Evolutionary conservation across 139 green algal species (phyloP).

Genomic region (Klebsormidium nitens): DNA sequence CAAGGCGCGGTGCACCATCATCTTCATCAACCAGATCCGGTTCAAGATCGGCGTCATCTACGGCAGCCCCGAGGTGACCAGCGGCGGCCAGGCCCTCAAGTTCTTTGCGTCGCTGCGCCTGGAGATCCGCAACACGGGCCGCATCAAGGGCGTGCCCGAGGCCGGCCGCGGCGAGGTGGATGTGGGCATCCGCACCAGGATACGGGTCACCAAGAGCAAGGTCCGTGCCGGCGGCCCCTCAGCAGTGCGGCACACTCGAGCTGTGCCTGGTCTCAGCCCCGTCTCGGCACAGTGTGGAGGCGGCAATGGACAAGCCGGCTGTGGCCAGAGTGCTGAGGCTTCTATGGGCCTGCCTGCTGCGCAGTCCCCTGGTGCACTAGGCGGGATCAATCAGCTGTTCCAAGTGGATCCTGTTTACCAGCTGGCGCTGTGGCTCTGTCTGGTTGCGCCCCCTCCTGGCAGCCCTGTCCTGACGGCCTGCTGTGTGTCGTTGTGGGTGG

Average conservation of each 20-base stretch:
- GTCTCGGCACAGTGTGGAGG: too few relatives aligned
- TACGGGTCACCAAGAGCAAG: conserved; percentile 29
- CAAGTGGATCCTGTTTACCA: too few relatives aligned
- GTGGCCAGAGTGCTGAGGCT: too few relatives aligned
- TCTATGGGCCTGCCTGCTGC: too few relatives aligned
- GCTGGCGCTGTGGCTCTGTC: too few relatives aligned
- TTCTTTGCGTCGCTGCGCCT: conserved; percentile 67
- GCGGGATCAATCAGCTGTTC: too few relatives aligned
- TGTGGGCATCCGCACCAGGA: conserved; percentile 14
- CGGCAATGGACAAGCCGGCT: too few relatives aligned
- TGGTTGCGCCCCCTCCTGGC: too few relatives aligned
- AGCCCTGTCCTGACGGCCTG: neutral
- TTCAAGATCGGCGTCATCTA: conserved; percentile 64
- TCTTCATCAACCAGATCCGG: conserved; percentile 93
- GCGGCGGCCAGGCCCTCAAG: conserved; percentile 90
- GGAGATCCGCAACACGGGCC: conserved; percentile 60
- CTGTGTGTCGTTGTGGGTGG: neutral
- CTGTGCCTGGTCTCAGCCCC: too few relatives aligned
- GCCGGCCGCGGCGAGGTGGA: conserved; percentile 4
- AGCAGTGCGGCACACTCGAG: too few relatives aligned
- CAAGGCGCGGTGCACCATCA: conserved; percentile 69
- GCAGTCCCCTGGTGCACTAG: too few relatives aligned
- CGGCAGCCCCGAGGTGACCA: conserved; percentile 72
- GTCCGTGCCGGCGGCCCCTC: too few relatives aligned
- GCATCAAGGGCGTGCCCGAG: conserved; percentile 39